Conservation (phyloP, 352 stramenopile species). For the Plasmopara muralis region DNA sequence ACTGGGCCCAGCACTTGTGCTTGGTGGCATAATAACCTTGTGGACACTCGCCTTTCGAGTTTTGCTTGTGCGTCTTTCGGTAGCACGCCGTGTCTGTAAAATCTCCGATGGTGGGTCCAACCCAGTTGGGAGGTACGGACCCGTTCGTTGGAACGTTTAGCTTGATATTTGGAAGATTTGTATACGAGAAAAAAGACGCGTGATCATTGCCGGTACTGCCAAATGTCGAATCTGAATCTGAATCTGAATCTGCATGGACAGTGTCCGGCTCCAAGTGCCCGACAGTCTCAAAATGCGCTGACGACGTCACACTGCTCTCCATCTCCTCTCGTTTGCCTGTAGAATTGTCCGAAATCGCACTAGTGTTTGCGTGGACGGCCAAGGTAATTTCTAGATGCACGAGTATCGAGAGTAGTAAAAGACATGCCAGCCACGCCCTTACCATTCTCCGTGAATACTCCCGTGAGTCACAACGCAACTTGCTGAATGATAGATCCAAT, state of each 20-base stretch:
- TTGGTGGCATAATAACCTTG: slow-evolving; percentile 37
- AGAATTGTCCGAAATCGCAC: not conserved
- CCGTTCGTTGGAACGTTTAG: slow-evolving; percentile 9
- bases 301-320: slow-evolving; percentile 1
- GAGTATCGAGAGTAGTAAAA: slow-evolving; percentile 2
- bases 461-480: slow-evolving; percentile 13
- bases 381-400: not conserved
- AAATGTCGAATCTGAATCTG: not conserved
- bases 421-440: slow-evolving; percentile 8
- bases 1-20: slow-evolving; percentile 58
- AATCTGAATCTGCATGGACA: not conserved
- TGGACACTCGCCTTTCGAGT: slow-evolving; percentile 23
- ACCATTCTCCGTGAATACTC: slow-evolving; percentile 20
- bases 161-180: slow-evolving; percentile 9
- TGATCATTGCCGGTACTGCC: slow-evolving; percentile 5
- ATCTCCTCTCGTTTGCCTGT: slow-evolving; percentile 1
- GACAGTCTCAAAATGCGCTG: not conserved
- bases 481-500: slow-evolving; percentile 11
- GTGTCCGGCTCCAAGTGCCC: not conserved
- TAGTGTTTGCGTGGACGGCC: not conserved
- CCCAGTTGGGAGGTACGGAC: slow-evolving; percentile 25
- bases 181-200: slow-evolving; percentile 23
- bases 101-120: slow-evolving; percentile 20
- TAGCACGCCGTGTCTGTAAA: slow-evolving; percentile 42
- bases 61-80: slow-evolving; percentile 36